Evolutionary conservation across 768 basidiomycete genomes (phyloP), one percentile per base, ranked within the genome.

Genomic region (Multifurca ochricompacta): DNA sequence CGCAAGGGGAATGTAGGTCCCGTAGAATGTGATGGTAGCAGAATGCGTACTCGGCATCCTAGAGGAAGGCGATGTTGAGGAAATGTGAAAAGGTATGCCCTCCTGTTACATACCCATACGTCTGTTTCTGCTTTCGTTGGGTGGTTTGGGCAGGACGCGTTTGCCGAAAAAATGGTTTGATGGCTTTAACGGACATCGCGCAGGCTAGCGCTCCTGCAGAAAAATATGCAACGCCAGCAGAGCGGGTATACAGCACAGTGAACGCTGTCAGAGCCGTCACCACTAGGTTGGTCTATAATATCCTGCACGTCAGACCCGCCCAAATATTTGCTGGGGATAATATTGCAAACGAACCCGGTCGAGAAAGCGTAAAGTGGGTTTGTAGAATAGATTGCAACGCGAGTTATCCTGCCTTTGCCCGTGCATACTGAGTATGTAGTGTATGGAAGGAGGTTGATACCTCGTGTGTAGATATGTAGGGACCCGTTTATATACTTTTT

Each of bases 41-140:
- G 87, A 83, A 66, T 91, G 88, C 5, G 88, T 90, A 58, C 84
- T 87, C 5, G 88, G 88, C 88, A 91, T 90, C 11, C 88, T 89
- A 64, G 44, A 54, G 13, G 21, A 6, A 25, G 6, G 42, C 8
- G 7, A 25, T 36, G n/a, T 41, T 53, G 28, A 18, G 44, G 21
- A 41, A 13, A n/a, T 10, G 14, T 8, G 1, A 23, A 4, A 34
- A 40, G 35, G 13, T 21, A 32, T 35, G 27, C 23, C 9, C 13
- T n/a, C 21, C 18, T 43, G 6, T 10, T 25, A 65, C 79, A 45
- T 63, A 89, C 87, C 88, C 88, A 64, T 85, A 91, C 3, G 80
- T 72, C 48, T 71, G 70, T 64, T 83, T 87, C 40, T 69, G 68
- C 40, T 58, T 57, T 19, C 60, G 64, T 60, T 64, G 69, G 34